Percentiles rank a stretch among this genome's conserved stretches.
Evolutionary conservation across 1,284 basidiomycete genomes (phyloP).

Genomic region (Cryptococcus sp.): DNA sequence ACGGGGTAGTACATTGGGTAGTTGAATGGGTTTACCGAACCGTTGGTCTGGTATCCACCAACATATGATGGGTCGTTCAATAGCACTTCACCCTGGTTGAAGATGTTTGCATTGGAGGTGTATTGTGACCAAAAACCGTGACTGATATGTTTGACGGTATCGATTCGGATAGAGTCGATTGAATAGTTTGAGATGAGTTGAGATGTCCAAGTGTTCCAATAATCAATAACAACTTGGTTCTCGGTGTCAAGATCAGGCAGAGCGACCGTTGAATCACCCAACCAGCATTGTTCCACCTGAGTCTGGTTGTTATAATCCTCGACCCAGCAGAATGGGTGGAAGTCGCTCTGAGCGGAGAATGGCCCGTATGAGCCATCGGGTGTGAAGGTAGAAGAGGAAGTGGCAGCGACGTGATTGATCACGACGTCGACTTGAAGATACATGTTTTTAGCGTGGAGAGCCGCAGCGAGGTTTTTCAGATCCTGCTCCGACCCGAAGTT

Average conservation of each 20-base stretch:
- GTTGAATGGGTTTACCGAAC: constrained; percentile 54
- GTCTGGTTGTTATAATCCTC: constrained; percentile 48
- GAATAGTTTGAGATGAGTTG: constrained; percentile 44
- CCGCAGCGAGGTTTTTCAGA: constrained; percentile 46
- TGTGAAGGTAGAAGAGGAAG: constrained; percentile 12
- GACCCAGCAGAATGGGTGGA: constrained; percentile 48
- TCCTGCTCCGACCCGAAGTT: constrained; percentile 49
- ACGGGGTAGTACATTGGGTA: constrained; percentile 56
- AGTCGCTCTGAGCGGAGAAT: constrained; percentile 38
- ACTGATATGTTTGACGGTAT: constrained; percentile 51
- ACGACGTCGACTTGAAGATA: constrained; percentile 53
- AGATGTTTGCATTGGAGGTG: constrained; percentile 45
- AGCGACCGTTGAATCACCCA: constrained; percentile 42
- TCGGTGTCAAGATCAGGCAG: constrained; percentile 51
- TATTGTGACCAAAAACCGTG: constrained; percentile 50
- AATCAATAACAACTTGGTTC: constrained; percentile 36
- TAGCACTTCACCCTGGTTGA: constrained; percentile 49
- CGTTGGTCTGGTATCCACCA: constrained; percentile 42
- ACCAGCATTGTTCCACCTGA: constrained; percentile 50
- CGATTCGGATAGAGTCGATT: constrained; percentile 49
- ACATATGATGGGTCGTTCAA: constrained; percentile 40
- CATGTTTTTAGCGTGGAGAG: constrained; percentile 50
- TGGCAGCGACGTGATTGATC: constrained; percentile 32
- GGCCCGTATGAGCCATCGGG: constrained; percentile 21
- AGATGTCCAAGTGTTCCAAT: constrained; percentile 49